These are phyloP conservation scores for Pythium sukuiense DNA, from an alignment of 352 stramenopile genomes.

Conservation along the genomic window DNA sequence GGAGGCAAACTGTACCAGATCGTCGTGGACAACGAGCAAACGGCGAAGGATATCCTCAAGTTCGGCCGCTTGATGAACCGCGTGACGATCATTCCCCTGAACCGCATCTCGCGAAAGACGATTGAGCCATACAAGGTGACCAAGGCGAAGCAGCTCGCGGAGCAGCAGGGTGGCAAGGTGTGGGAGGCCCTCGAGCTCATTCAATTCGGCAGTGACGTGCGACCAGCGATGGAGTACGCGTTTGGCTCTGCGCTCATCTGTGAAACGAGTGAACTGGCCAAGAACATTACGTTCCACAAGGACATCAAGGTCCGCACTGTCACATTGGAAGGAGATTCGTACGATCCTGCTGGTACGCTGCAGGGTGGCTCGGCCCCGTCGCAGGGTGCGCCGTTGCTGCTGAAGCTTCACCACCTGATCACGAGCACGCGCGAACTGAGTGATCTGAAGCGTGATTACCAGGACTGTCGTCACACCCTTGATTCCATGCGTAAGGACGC, in stretches of 20 bases:
- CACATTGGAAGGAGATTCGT: conserved; percentile 98
- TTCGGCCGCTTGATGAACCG: conserved; percentile 95
- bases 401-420: conserved; percentile 82
- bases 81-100: conserved; percentile 99
- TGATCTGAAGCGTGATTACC: conserved; percentile 67
- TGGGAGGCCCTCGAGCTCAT: conserved; percentile 96
- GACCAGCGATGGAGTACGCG: conserved; percentile 96
- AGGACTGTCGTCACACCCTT: conserved; percentile 55
- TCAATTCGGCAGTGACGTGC: conserved; percentile 94
- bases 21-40: conserved; percentile 98
- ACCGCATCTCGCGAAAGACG: conserved; percentile 92
- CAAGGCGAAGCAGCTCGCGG: conserved; percentile 83
- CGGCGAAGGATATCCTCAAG: conserved; percentile 97
- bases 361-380: conserved; percentile 87
- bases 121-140: conserved; percentile 76
- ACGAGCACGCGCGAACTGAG: conserved; percentile 64
- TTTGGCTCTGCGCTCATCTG: conserved; percentile 99
- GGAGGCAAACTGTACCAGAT: conserved; percentile 99
- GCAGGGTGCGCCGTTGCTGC: conserved; percentile 68
- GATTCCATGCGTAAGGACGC: conserved; percentile 79
- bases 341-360: conserved; percentile 97
- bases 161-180: conserved; percentile 88
- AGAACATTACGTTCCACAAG: conserved; percentile 84
- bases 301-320: conserved; percentile 96
- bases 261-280: conserved; percentile 91